These are phyloP conservation scores for Salix koriyanagi DNA, from an alignment of 345 rosid genomes.

Conservation along the genomic window DNA sequence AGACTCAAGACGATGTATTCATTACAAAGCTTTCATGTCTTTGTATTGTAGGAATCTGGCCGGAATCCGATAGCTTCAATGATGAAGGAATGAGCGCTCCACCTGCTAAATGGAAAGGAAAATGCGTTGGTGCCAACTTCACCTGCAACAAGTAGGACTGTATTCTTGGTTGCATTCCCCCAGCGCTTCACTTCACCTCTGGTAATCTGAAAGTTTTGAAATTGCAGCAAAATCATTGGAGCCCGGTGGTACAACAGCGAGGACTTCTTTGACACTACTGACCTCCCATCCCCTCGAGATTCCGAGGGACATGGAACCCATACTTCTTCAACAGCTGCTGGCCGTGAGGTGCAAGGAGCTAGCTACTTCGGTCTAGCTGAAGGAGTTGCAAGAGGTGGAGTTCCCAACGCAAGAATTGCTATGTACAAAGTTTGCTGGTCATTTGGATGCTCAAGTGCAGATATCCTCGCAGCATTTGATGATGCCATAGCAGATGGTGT, in stretches of 20 bases:
- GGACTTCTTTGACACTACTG: neutral
- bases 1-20: neutral
- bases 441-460: conserved; percentile 24
- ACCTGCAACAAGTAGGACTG: conserved; percentile 31
- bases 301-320: conserved; percentile 33
- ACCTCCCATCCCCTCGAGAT: conserved; percentile 26
- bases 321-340: conserved; percentile 36
- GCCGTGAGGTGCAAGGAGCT: conserved; percentile 14
- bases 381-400: conserved; percentile 38
- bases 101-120: conserved; percentile 34
- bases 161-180: neutral
- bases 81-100: conserved; percentile 20
- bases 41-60: conserved; percentile 25
- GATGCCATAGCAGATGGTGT: conserved; percentile 46
- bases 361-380: conserved; percentile 23
- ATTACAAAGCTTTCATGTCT: neutral
- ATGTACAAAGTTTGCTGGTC: conserved; percentile 39
- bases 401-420: conserved; percentile 31
- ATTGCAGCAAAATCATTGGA: conserved; percentile 29
- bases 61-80: conserved; percentile 25
- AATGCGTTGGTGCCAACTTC: conserved; percentile 22
- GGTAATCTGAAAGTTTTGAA: neutral
- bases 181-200: neutral
- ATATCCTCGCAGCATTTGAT: conserved; percentile 39
- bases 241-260: conserved; percentile 17